phyloP scores from a whole-genome alignment of 805 yeast species.

The Blastobotrys chiropterorum region DNA sequence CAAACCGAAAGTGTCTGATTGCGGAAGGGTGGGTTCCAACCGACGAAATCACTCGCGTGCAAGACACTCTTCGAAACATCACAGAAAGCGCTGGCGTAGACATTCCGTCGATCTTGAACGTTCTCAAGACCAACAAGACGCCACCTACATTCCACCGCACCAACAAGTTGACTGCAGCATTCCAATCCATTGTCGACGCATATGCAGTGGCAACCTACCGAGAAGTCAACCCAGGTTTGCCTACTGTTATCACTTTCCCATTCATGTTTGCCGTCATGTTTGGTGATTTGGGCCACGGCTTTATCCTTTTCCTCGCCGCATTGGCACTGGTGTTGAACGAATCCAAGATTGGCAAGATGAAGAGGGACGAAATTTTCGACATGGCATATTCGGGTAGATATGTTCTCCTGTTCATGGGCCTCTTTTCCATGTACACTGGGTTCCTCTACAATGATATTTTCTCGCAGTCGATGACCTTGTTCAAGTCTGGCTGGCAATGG shows the following conservation, averaged over 20 bases:
- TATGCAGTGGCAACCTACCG: conserved; percentile 90
- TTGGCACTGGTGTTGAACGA: conserved; percentile 67
- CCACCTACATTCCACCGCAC: conserved; percentile 95
- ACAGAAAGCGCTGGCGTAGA: conserved; percentile 44
- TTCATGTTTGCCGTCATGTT: conserved; percentile 99
- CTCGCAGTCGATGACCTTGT: conserved; percentile 83
- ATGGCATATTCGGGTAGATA: conserved; percentile 96
- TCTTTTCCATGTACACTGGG: conserved; percentile 94
- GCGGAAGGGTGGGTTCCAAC: conserved; percentile 98
- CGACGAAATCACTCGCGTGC: conserved; percentile 62
- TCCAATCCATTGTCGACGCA: conserved; percentile 90
- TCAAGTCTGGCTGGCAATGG: conserved; percentile 91
- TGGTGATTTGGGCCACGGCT: conserved; percentile 97
- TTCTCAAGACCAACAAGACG: conserved; percentile 67
- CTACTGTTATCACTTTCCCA: conserved; percentile 93
- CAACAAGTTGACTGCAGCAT: conserved; percentile 90
- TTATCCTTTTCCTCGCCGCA: conserved; percentile 72
- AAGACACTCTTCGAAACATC: conserved; percentile 56
- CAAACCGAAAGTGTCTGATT: conserved; percentile 73
- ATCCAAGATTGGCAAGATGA: conserved; percentile 55
- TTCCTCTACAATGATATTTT: conserved; percentile 88
- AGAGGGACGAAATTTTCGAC: conserved; percentile 89
- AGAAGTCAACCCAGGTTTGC: conserved; percentile 93
- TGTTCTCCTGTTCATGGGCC: conserved; percentile 85
- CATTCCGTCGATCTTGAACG: conserved; percentile 42